phyloP scores from a whole-genome alignment of 352 stramenopile genomes.

The Phytophthora cryptogea region DNA sequence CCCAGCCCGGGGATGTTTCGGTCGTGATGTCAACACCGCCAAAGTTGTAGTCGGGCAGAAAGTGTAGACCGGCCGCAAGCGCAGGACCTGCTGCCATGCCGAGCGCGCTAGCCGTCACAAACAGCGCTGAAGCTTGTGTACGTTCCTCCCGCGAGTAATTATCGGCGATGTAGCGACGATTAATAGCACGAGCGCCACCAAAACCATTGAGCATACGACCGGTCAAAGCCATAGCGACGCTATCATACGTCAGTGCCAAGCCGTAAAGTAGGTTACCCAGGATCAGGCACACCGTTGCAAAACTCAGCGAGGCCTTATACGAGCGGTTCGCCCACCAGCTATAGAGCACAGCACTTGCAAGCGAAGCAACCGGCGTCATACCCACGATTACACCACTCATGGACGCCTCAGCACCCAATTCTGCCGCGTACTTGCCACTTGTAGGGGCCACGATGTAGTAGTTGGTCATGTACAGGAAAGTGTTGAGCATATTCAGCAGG shows the following conservation, averaged over 20 bases:
- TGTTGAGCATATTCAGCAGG: constrained; percentile 94
- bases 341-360: constrained; percentile 94
- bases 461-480: constrained; percentile 98
- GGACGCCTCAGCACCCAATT: constrained; percentile 87
- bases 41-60: constrained; percentile 70
- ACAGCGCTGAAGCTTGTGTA: constrained; percentile 91
- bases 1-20: constrained; percentile 89
- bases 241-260: constrained; percentile 77
- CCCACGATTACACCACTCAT: constrained; percentile 95
- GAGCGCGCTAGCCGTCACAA: constrained; percentile 92
- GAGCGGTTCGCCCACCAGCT: constrained; percentile 94
- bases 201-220: constrained; percentile 94
- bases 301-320: constrained; percentile 87
- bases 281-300: constrained; percentile 82
- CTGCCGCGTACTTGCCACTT: constrained; percentile 90
- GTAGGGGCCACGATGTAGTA: constrained; percentile 98
- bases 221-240: constrained; percentile 87
- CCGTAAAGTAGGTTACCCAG: constrained; percentile 90
- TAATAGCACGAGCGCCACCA: constrained; percentile 91
- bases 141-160: constrained; percentile 89
- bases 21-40: constrained; percentile 73
- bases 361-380: constrained; percentile 96
- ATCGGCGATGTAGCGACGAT: constrained; percentile 89
- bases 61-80: constrained; percentile 67
- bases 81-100: constrained; percentile 92